phyloP scores from a whole-genome alignment of 352 stramenopile species.

The Phytophthora sansomeana region DNA sequence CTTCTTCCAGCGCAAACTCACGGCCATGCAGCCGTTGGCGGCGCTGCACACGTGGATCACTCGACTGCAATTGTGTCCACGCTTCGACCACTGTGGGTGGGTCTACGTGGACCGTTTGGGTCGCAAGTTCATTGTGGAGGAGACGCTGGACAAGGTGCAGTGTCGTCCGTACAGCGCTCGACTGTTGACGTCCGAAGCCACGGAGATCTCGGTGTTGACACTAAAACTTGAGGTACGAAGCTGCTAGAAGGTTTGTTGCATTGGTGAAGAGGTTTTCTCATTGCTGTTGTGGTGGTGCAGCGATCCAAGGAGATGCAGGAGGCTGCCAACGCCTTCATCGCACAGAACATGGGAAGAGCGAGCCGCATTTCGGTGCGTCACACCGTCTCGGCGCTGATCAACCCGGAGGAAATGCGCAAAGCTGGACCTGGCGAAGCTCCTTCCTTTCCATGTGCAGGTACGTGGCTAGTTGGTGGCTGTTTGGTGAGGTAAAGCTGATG shows the following conservation, averaged over 20 bases:
- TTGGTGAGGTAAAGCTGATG: not conserved
- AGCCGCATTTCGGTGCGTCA: conserved; percentile 76
- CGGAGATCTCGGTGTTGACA: conserved; percentile 82
- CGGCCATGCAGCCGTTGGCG: conserved; percentile 72
- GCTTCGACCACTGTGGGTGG: conserved; percentile 85
- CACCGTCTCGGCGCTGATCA: conserved; percentile 56
- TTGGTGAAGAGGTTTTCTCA: not conserved
- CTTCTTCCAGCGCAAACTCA: conserved; percentile 81
- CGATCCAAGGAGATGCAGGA: conserved; percentile 75
- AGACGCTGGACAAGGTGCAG: conserved; percentile 81
- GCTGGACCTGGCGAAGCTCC: conserved; percentile 9
- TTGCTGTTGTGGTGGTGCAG: conserved; percentile 30
- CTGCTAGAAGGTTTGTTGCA: not conserved
- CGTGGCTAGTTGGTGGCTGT: conserved; percentile 2
- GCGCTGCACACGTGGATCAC: conserved; percentile 75
- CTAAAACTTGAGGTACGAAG: conserved; percentile 60
- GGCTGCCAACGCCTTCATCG: conserved; percentile 63
- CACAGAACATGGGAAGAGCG: conserved; percentile 51
- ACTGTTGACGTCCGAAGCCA: conserved; percentile 72
- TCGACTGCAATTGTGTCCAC: conserved; percentile 59
- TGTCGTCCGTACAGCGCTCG: conserved; percentile 82
- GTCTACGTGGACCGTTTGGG: conserved; percentile 84
- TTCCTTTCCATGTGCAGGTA: conserved; percentile 63
- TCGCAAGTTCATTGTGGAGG: conserved; percentile 86
- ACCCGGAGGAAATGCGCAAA: conserved; percentile 40